A percentile compares a stretch with the other conserved stretches of the same genome.
Conservation (phyloP, 331 rosid genomes). For the Acacia concinna region DNA sequence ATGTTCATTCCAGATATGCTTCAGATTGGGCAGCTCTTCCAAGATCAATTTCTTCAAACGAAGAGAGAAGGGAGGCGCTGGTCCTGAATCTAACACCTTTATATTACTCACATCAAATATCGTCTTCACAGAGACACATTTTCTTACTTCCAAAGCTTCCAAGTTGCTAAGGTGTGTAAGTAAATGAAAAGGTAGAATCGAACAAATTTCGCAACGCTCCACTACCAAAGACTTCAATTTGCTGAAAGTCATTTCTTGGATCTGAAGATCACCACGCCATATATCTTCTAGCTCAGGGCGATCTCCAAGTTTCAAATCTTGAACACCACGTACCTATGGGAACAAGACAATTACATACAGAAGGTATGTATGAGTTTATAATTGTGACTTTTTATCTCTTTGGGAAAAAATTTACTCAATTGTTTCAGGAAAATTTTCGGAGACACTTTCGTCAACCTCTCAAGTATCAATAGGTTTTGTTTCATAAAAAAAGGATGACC, state of each 20-base stretch:
- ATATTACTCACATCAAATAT: not conserved
- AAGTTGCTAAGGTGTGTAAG: not conserved
- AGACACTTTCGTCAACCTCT: not conserved
- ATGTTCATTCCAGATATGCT: constrained; percentile 17
- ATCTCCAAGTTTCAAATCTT: not conserved
- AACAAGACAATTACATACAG: not conserved
- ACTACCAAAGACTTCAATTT: not conserved
- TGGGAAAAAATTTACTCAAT: not conserved
- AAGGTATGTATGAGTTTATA: not conserved
- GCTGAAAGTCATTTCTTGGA: not conserved
- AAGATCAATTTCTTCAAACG: not conserved
- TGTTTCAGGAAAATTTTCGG: not conserved
- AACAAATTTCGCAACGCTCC: not conserved
- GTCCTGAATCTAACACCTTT: not conserved
- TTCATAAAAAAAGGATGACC: too few species aligned
- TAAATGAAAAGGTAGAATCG: not conserved
- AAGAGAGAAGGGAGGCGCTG: not conserved
- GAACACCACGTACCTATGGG: not conserved
- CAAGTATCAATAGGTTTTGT: not conserved
- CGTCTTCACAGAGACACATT: not conserved
- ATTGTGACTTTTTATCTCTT: not conserved
- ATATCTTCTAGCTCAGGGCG: not conserved
- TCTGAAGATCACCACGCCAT: not conserved
- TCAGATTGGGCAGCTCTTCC: not conserved
- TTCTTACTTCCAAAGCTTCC: not conserved